phyloP scores from a whole-genome alignment of 371 early-diverging fungal genomes.

The Dinochytrium kinnereticum region DNA sequence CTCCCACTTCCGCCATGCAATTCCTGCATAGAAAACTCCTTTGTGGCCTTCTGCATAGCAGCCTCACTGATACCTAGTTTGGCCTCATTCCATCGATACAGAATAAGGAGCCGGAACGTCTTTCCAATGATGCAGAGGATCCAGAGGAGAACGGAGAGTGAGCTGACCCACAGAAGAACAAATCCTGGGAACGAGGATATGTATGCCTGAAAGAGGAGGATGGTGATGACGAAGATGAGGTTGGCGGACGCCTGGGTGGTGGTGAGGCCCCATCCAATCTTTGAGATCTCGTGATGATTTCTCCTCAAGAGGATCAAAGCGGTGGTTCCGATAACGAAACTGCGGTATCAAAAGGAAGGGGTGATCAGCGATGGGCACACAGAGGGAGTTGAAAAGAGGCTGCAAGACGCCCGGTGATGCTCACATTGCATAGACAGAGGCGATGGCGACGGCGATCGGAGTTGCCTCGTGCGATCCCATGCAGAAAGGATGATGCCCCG shows the following conservation, averaged over 20 bases:
- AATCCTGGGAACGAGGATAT: conserved; percentile 49
- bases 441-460: no score
- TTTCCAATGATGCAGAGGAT: conserved; percentile 50
- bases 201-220: conserved; percentile 4
- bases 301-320: neutral
- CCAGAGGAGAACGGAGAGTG: conserved; percentile 51
- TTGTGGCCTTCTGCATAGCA: neutral
- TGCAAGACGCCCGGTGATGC: no score
- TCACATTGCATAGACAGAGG: no score
- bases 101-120: conserved; percentile 49
- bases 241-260: conserved; percentile 2
- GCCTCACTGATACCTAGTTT: neutral
- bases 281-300: conserved; percentile 1
- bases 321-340: conserved; percentile 10
- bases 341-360: neutral
- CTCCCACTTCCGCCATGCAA: neutral
- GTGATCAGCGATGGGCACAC: neutral
- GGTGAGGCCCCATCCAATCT: neutral
- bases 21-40: neutral
- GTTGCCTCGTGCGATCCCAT: no score
- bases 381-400: neutral
- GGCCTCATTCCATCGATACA: conserved; percentile 43
- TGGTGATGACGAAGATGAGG: conserved; percentile 10
- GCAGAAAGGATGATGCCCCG: no score
- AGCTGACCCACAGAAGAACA: conserved; percentile 49